Evolutionary conservation across 148 eudicot species (phyloP), one percentile per base, ranked within the genome.

Genomic region (Bassia scoparia): DNA sequence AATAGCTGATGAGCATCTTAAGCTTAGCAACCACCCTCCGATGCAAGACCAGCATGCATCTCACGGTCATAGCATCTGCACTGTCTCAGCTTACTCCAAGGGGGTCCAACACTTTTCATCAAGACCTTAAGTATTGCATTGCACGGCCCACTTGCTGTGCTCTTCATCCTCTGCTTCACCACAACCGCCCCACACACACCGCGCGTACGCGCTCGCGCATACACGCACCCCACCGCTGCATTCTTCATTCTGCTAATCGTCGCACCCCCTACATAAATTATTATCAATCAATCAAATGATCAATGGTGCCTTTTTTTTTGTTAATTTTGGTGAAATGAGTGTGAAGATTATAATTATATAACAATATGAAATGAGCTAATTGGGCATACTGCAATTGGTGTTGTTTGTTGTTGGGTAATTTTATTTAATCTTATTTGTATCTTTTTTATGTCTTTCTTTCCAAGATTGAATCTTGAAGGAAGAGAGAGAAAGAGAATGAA

Each of bases 11-110:
- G 53, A 92, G 84, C 97, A 92, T 92, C 88, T 92, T 92, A 24
- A 92, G 89, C 83, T 89, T 88, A 34, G 89, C n/a, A 86, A 0
- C 96, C 97, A 44, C 96, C 96, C 37, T 92, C 97, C 6, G 90
- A 86, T 8, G 95, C 97, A 23, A 92, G 85, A 0, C 97, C 97
- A 33, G 96, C 96, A 78, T 92, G 92, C 97, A 92, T 92, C 89
- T 92, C 97, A 43, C 92, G 18, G 83, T 71, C 97, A 92, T 92
- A 23, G 92, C 90, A 52, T 92, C 97, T 0, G 92, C 96, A 54
- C 81, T 88, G 96, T 74, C 84, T 72, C 15, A 92, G 80, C 75
- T 83, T 86, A 67, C 74, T n/a, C 83, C 0, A 75, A 37, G 10
- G 89, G 86, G 26, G 95, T 80, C 68, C 69, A 88, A 56, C 87